Conservation (phyloP, 768 basidiomycete genomes). For the Russula emetica region DNA sequence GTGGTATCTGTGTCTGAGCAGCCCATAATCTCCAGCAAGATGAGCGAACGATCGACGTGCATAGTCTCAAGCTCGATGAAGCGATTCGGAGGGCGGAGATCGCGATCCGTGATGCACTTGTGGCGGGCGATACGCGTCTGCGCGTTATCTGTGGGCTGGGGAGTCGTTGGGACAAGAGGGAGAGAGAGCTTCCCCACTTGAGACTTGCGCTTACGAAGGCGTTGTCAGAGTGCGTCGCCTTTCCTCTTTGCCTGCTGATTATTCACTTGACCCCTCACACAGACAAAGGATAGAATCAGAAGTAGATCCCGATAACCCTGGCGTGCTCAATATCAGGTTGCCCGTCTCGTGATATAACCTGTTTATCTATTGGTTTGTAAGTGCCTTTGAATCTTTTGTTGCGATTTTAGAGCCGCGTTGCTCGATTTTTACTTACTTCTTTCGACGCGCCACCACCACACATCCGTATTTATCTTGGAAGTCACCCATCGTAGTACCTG, state of each 20-base stretch:
- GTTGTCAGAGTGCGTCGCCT: constrained; percentile 32
- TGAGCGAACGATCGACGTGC: constrained; percentile 37
- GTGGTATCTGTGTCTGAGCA: constrained; percentile 14
- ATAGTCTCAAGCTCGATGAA: constrained; percentile 35
- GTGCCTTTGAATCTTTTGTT: neutral
- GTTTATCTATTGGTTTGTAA: neutral
- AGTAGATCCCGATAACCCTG: constrained; percentile 32
- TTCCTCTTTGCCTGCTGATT: neutral
- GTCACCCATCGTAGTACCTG: neutral
- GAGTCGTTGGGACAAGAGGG: constrained; percentile 31
- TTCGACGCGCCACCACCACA: constrained; percentile 4
- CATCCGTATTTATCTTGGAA: neutral
- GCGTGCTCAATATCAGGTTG: constrained; percentile 32
- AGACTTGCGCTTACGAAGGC: constrained; percentile 34
- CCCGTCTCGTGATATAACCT: constrained; percentile 24
- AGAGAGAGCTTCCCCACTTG: constrained; percentile 33
- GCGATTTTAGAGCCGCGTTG: constrained; percentile 7
- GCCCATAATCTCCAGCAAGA: constrained; percentile 34
- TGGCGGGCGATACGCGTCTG: constrained; percentile 32
- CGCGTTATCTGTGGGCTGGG: constrained; percentile 37
- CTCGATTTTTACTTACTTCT: neutral
- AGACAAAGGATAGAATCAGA: constrained; percentile 32
- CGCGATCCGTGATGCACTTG: constrained; percentile 34
- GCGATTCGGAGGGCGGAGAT: constrained; percentile 34
- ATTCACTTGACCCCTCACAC: neutral